Evolutionary conservation across 2,329 filamentous ascomycete genomes (phyloP), one percentile per base, ranked within the genome.

Genomic region (Colletotrichum musae): DNA sequence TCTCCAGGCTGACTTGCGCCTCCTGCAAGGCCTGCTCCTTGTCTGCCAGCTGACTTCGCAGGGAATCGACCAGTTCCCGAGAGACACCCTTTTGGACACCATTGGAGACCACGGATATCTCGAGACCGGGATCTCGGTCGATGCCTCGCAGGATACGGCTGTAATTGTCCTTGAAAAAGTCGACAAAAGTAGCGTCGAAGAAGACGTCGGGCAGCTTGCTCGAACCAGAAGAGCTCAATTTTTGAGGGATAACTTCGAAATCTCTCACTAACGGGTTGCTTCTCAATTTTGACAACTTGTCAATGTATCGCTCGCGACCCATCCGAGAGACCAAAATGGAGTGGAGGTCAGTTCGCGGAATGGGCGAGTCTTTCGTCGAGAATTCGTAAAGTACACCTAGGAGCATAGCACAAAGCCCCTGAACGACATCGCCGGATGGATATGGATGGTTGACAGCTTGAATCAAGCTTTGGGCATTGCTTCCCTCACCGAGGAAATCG

Each of bases 141-240:
- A 99, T 93, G 15, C 94, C 93, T 71, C 94, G 90, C 47, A 92
- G 84, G 67, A 98, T 83, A 9, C 95, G 92, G 75, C 93, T 95
- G 77, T 97, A 98, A 77, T 97, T 97, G 76, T 98, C 95, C 76
- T 98, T 98, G 75, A 98, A 89, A 75, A 98, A 97, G 70, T 98
- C 93, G 64, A 99, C 91, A 79, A 98, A 98, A 0, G 89, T 89
- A 54, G 89, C 87, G 74, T 97, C 94, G 72, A 98, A 96, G 77
- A 90, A 97, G 1, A 97, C 93, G 58, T 95, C 91, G 1, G 94
- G 93, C 7, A 95, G 73, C 80, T 88, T 79, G 74, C 80, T 87
- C 56, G 72, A 71, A 5, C 74, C 83, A 71, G 76, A 78, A 5
- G 82, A 81, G 72, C 87, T 86, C 7, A 90, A 81, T 71, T 89